A percentile compares a stretch with the other conserved stretches of the same genome.
Conservation (phyloP, 495 filamentous ascomycete species). For the Viridothelium virens region DNA sequence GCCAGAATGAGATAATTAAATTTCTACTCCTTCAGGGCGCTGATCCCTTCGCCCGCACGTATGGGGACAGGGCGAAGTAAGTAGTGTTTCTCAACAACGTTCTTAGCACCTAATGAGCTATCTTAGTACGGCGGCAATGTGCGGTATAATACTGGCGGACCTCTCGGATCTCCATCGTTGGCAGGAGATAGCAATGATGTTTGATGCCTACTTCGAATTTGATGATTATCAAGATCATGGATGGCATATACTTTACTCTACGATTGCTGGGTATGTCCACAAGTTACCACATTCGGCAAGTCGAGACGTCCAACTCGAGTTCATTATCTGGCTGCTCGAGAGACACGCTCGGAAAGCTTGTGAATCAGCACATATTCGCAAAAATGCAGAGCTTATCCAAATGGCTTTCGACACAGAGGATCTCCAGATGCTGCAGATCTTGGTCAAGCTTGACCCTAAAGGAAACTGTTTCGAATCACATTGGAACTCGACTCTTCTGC, state of each 20-base stretch:
- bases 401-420: slow-evolving; percentile 8
- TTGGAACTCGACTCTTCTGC: slow-evolving; percentile 11
- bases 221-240: slow-evolving; percentile 10
- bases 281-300: slow-evolving; percentile 8
- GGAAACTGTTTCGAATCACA: not conserved
- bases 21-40: slow-evolving; percentile 11
- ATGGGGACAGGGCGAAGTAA: slow-evolving; percentile 8
- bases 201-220: slow-evolving; percentile 9
- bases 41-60: slow-evolving; percentile 8
- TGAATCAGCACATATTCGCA: slow-evolving; percentile 6
- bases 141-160: slow-evolving; percentile 5
- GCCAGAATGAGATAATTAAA: slow-evolving; percentile 8
- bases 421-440: slow-evolving; percentile 8
- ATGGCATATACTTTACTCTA: slow-evolving; percentile 10
- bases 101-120: slow-evolving; percentile 5
- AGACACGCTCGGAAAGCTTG: slow-evolving; percentile 11
- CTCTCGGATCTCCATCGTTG: slow-evolving; percentile 9
- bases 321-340: slow-evolving; percentile 11
- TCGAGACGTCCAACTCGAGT: slow-evolving; percentile 8
- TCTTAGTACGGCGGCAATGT: slow-evolving; percentile 9
- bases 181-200: slow-evolving; percentile 12
- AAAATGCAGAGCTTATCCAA: slow-evolving; percentile 10
- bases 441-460: slow-evolving; percentile 11
- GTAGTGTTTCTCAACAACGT: slow-evolving; percentile 7
- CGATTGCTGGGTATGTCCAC: slow-evolving; percentile 8